phyloP scores from a whole-genome alignment of 1,284 basidiomycete species.

The Pseudozyma tsukubaensis region DNA sequence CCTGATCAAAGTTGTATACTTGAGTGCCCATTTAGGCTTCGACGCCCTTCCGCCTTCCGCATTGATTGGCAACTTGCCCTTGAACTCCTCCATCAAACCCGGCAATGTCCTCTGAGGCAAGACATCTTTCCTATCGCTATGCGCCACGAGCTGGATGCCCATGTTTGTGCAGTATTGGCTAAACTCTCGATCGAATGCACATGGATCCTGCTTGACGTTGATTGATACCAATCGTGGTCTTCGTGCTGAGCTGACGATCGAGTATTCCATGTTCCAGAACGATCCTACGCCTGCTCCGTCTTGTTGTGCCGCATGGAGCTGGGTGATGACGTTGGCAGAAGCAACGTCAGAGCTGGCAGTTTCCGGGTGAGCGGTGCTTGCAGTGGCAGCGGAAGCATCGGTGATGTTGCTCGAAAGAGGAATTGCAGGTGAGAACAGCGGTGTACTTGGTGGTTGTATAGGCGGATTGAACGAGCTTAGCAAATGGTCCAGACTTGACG shows the following conservation, averaged over 20 bases:
- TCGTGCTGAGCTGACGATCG: slow-evolving; percentile 26
- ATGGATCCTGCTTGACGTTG: slow-evolving; percentile 55
- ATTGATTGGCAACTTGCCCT: slow-evolving; percentile 38
- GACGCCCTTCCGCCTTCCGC: slow-evolving; percentile 4
- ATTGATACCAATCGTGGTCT: slow-evolving; percentile 52
- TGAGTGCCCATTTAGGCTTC: slow-evolving; percentile 55
- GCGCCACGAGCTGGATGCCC: slow-evolving; percentile 52
- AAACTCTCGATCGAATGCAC: slow-evolving; percentile 47
- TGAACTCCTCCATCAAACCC: slow-evolving; percentile 53
- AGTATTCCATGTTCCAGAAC: slow-evolving; percentile 44
- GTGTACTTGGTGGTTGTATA: slow-evolving; percentile 23
- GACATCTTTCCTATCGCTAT: slow-evolving; percentile 52
- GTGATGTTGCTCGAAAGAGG: slow-evolving; percentile 37
- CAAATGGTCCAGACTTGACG: slow-evolving; percentile 21
- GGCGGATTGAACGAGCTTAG: slow-evolving; percentile 24
- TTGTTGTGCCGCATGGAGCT: neutral
- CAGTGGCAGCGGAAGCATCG: slow-evolving; percentile 19
- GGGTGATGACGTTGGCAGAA: slow-evolving; percentile 4
- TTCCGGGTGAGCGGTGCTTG: slow-evolving; percentile 13
- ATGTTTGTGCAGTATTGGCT: slow-evolving; percentile 49
- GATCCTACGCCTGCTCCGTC: neutral
- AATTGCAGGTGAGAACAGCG: slow-evolving; percentile 35
- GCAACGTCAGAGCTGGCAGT: slow-evolving; percentile 17
- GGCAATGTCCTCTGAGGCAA: slow-evolving; percentile 52
- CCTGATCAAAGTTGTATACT: slow-evolving; percentile 60